Evolutionary conservation across 495 filamentous ascomycete genomes (phyloP), one percentile per base, ranked within the genome.

Genomic region (Cercophora sp.): DNA sequence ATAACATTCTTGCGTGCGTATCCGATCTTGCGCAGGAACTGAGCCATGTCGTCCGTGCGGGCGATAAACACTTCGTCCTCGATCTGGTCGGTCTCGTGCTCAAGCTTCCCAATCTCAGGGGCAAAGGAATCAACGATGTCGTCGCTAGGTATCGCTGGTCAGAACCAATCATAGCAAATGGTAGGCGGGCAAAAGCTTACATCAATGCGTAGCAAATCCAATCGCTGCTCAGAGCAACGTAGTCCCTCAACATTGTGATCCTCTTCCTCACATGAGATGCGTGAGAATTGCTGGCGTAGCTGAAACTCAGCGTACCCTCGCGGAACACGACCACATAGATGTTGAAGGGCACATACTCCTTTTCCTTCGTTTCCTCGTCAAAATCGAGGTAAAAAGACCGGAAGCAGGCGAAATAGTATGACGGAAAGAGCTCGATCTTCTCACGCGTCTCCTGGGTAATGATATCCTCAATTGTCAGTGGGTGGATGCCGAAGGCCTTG

Each of bases 191-290:
- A n/a, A 11, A 31, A 15, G 73, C 85, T 80, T 75, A 90, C 86
- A 98, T 98, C 72, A 98, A 82, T 26, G 93, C 93, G 62, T 98
- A 98, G 72, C 94, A 98, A 54, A 98, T 92, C 93, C 93, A 98
- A 67, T 98, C 93, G 56, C 89, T 89, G 52, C 88, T 92, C 29
- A 98, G 76, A 13, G 88, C 83, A 52, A 96, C 86, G 63, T 96
- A 96, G 60, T 97, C 93, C 60, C 94, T 89, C 53, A 98, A 76
- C 65, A 87, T 87, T 2, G 89, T 86, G 61, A 98, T 96, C 65
- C 93, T 81, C 76, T 88, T 88, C 46, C 94, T 84, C 37, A 97
- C 93, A 60, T 91, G 89, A 16, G 83, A 76, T 8, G 89, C 87
- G 63, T 98, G 93, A 0, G 82, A 80, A 57, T 89, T 94, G 27